phyloP scores from a whole-genome alignment of 306 rosid species.

The Medicago ruthenica region DNA sequence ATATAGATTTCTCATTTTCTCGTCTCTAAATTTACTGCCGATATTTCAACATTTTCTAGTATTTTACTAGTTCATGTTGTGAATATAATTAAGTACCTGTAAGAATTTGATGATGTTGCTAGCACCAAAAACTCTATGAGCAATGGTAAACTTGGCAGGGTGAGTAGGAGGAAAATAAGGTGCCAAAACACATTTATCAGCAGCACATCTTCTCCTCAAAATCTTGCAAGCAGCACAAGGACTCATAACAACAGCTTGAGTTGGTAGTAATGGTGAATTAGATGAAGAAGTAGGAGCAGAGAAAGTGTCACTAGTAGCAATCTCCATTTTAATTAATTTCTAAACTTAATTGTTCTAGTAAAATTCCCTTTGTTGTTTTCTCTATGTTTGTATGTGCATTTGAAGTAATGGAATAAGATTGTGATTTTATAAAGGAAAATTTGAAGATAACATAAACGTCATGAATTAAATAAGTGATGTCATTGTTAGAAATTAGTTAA shows the following conservation, averaged over 20 bases:
- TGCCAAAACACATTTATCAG: slow-evolving; percentile 83
- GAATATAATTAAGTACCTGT: slow-evolving; percentile 59
- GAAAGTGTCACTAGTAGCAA: slow-evolving; percentile 43
- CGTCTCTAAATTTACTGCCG: too few relatives aligned
- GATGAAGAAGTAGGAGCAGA: slow-evolving; percentile 51
- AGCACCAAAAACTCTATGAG: slow-evolving; percentile 95
- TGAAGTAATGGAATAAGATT: slow-evolving; percentile 12
- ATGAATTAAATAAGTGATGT: slow-evolving; percentile 39
- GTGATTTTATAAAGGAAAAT: slow-evolving; percentile 44
- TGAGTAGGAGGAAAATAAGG: slow-evolving; percentile 96
- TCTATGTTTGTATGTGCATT: slow-evolving; percentile 1
- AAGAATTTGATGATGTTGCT: slow-evolving; percentile 92
- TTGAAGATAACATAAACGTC: slow-evolving; percentile 4
- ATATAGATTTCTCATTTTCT: too few relatives aligned
- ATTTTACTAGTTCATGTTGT: too few relatives aligned
- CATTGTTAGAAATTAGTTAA: slow-evolving; percentile 44
- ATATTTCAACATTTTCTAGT: too few relatives aligned
- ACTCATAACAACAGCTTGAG: slow-evolving; percentile 56
- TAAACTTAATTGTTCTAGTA: too few relatives aligned
- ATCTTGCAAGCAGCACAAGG: slow-evolving; percentile 98
- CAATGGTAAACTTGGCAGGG: slow-evolving; percentile 90
- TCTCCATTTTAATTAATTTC: slow-evolving; percentile 50
- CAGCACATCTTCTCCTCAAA: slow-evolving; percentile 79
- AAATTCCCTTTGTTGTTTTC: slow-evolving; percentile 22
- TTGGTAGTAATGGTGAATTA: too few relatives aligned